Base-by-base conservation (phyloP, 768 basidiomycete species). In the Pleurotus djamor region DNA sequence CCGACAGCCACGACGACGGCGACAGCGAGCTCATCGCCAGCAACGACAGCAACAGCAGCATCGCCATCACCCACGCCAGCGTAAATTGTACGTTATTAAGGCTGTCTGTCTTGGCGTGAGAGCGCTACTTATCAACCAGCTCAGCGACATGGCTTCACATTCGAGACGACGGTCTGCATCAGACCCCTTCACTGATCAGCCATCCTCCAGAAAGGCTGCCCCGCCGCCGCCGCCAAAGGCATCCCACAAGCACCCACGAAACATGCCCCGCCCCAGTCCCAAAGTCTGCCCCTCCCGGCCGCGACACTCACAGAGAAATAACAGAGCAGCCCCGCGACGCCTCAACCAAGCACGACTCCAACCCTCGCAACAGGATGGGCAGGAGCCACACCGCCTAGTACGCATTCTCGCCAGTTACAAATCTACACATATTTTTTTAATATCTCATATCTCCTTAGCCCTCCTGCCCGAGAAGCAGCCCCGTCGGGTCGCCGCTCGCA, bases 291-390 rank as follows among this genome's bases (percentile, higher is more conserved):
- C 68, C 71, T 48, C 63, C 66, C 63, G 64, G 61, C 67, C 45
- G 59, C 10, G 64, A 69, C 61, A 66, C 75, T 43, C 71, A 73
- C 60, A 69, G 78, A 62, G 80, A 82, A 64, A 81, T 87, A 72
- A 68, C 79, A 58, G 85, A 89, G 36, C 83, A 88, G 45, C 83
- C 90, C 63, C 79, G 84, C 63, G 87, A 92, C 61, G 73, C 88
- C 64, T 81, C 78, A 51, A 69, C 74, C 17, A 67, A 64, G 45
- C 63, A 65, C 47, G 71, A 79, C 43, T 65, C 74, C 33, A 76
- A 76, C 48, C 63, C 76, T 57, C 71, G 84, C 54, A 76, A 79
- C 63, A 83, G 83, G 66, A 72, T 83, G 49, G 77, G 74, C 63
- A 82, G 89, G 62, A 86, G 82, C 63, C 82, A 86, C 66, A 88